Evolutionary conservation across 306 rosid species (phyloP).

Genomic region (Castanea sativa): DNA sequence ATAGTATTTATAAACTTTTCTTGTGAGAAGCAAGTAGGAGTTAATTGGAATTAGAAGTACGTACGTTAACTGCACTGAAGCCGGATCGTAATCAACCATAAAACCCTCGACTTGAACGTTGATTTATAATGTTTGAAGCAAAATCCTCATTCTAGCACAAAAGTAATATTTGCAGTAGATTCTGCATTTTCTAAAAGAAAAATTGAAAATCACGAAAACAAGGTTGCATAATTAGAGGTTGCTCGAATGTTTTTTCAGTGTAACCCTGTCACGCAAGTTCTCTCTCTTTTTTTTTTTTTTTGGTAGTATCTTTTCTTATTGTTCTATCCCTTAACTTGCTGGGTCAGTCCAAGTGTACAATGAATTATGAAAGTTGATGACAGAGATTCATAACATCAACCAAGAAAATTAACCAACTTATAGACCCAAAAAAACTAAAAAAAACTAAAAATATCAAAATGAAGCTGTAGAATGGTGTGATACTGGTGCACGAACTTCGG

Average conservation of each 20-base stretch:
- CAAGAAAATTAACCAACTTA: neutral
- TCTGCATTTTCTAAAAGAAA: too few relatives aligned
- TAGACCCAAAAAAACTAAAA: too few relatives aligned
- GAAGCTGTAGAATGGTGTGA: neutral
- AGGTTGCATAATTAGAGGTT: too few relatives aligned
- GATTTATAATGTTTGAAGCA: too few relatives aligned
- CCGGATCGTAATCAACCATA: neutral
- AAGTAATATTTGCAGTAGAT: too few relatives aligned
- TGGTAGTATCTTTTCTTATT: neutral
- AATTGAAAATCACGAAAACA: too few relatives aligned
- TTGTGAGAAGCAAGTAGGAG: neutral
- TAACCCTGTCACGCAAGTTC: neutral
- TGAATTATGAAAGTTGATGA: neutral
- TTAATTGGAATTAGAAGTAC: neutral
- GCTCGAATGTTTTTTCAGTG: neutral
- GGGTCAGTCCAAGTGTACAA: neutral
- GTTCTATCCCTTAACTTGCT: neutral
- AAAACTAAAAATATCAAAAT: too few relatives aligned
- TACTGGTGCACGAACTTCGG: neutral
- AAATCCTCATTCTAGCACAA: too few relatives aligned
- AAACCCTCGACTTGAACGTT: too few relatives aligned
- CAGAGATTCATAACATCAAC: neutral
- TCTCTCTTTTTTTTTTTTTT: neutral
- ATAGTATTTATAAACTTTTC: neutral
- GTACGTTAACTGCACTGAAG: neutral